phyloP scores from a whole-genome alignment of 2,329 filamentous ascomycete species.

The Parastagonospora nodorum region DNA sequence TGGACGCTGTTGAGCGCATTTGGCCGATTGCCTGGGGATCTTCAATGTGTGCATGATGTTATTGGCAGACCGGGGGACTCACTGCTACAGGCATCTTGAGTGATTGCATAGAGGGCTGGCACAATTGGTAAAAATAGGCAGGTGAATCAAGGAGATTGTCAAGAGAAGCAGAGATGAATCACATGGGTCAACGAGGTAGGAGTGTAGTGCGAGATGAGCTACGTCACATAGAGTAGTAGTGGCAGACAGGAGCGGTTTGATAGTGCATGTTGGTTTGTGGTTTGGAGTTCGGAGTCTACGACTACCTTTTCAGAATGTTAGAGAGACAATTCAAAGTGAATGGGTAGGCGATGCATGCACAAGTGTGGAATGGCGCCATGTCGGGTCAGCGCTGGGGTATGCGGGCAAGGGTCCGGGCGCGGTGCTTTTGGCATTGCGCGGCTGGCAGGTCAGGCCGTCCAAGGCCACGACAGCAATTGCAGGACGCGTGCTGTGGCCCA shows the following conservation, averaged over 20 bases:
- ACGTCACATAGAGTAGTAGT: neutral
- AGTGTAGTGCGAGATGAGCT: neutral
- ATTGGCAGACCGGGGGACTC: constrained; percentile 2
- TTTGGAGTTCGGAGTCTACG: neutral
- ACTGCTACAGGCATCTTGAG: constrained; percentile 43
- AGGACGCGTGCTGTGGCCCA: neutral
- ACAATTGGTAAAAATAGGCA: neutral
- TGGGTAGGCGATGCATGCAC: too few species aligned
- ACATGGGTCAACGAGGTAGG: neutral
- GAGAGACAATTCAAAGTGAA: too few species aligned
- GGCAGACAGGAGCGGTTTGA: neutral
- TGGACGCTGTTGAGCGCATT: constrained; percentile 80
- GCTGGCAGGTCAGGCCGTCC: constrained; percentile 16
- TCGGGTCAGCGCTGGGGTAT: constrained; percentile 16
- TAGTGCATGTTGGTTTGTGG: neutral
- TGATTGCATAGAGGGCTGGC: constrained; percentile 14
- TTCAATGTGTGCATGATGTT: constrained; percentile 2
- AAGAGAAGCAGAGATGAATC: neutral
- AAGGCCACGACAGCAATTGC: constrained; percentile 22
- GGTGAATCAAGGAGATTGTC: neutral
- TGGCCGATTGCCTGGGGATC: constrained; percentile 77
- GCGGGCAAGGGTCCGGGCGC: constrained; percentile 8
- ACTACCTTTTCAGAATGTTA: neutral
- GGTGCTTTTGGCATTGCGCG: constrained; percentile 16
- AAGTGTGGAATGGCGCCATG: neutral